phyloP scores from a whole-genome alignment of 2,329 filamentous ascomycete genomes.

The Colletotrichum musae region DNA sequence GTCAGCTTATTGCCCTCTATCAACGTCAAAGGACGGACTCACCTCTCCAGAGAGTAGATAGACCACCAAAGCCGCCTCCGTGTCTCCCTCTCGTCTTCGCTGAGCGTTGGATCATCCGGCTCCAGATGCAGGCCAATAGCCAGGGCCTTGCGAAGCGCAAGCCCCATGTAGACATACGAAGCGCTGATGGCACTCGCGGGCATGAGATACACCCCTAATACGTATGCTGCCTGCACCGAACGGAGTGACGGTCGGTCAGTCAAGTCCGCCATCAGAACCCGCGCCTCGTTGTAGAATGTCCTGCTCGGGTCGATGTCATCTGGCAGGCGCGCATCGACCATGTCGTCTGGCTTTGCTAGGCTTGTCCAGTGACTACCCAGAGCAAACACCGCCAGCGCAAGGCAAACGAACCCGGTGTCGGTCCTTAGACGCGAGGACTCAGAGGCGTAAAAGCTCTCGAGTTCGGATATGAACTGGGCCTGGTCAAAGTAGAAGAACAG shows the following conservation, averaged over 20 bases:
- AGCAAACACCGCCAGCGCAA: constrained; percentile 47
- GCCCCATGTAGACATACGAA: constrained; percentile 50
- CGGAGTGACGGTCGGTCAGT: constrained; percentile 50
- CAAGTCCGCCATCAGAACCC: constrained; percentile 50
- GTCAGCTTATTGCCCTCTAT: background rate
- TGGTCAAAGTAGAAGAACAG: constrained; percentile 51
- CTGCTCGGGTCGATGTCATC: constrained; percentile 47
- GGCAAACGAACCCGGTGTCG: constrained; percentile 47
- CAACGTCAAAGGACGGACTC: background rate
- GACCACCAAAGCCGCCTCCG: constrained; percentile 49
- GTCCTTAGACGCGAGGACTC: constrained; percentile 40
- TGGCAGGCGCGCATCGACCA: background rate
- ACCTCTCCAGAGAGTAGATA: constrained; percentile 49
- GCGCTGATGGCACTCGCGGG: constrained; percentile 52
- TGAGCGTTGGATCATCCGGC: constrained; percentile 44
- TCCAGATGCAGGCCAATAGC: constrained; percentile 48
- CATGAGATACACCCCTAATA: constrained; percentile 53
- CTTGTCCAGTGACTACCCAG: constrained; percentile 53
- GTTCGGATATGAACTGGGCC: constrained; percentile 44
- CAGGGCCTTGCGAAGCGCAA: constrained; percentile 48
- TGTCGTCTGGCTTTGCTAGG: constrained; percentile 46
- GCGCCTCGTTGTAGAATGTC: constrained; percentile 49
- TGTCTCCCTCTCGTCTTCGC: constrained; percentile 45
- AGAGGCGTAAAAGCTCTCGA: constrained; percentile 47
- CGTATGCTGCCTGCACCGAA: constrained; percentile 51